phyloP scores from a whole-genome alignment of 2,329 filamentous ascomycete species.

The Alternaria sp. region DNA sequence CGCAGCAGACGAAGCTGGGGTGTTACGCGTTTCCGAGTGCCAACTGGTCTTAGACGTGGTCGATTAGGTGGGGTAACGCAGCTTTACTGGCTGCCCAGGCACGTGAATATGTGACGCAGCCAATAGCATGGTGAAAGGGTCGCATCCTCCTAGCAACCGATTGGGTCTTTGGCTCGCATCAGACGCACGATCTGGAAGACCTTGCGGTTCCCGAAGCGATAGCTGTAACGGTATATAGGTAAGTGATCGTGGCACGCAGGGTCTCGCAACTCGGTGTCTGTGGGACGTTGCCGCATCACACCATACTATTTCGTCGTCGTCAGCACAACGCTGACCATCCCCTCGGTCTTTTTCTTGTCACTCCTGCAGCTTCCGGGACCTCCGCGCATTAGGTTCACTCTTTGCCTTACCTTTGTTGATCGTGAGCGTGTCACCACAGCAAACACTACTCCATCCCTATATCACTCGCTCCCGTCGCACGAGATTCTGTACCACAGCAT shows the following conservation, averaged over 20 bases:
- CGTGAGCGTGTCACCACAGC: background rate
- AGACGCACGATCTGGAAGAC: slow-evolving; percentile 6
- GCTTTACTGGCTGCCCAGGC: background rate
- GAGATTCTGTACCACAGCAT: background rate
- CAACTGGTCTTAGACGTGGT: slow-evolving; percentile 4
- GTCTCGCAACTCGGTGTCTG: background rate
- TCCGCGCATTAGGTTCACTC: slow-evolving; percentile 3
- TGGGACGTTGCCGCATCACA: slow-evolving; percentile 7
- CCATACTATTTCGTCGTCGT: slow-evolving; percentile 4
- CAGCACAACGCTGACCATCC: slow-evolving; percentile 7
- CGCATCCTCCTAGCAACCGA: slow-evolving; percentile 1
- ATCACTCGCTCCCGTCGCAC: background rate
- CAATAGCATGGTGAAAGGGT: slow-evolving; percentile 2
- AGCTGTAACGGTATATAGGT: slow-evolving; percentile 5
- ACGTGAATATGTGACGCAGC: slow-evolving; percentile 5
- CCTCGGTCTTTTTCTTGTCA: slow-evolving; percentile 3
- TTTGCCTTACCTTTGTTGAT: background rate
- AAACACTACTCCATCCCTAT: background rate
- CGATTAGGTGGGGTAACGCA: slow-evolving; percentile 9
- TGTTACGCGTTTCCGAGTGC: slow-evolving; percentile 13
- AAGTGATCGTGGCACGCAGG: background rate
- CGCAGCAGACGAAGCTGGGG: background rate
- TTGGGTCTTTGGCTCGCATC: slow-evolving; percentile 5
- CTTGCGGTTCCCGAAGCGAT: slow-evolving; percentile 3
- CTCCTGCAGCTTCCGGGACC: slow-evolving; percentile 8